Evolutionary conservation across 139 green algal genomes (phyloP), one percentile per base, ranked within the genome.

Genomic region (Tetradesmus lagerheimii): DNA sequence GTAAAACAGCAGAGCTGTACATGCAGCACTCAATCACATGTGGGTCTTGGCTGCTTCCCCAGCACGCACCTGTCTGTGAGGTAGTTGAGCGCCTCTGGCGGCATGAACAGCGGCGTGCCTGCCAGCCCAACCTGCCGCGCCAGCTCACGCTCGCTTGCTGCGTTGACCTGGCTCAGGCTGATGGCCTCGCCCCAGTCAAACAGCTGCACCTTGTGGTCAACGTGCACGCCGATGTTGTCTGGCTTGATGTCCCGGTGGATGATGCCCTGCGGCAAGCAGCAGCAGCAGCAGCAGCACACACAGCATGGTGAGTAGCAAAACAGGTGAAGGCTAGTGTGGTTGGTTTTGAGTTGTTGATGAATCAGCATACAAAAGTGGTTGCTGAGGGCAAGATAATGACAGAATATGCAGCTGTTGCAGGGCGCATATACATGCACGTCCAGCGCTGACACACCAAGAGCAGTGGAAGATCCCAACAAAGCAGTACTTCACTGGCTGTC

Each of bases 241-340:
- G 92, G 92, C 90, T 94, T 94, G 50, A 94, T 91, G 57, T 94
- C 92, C 27, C 92, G 89, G 57, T 94, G 92, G 31, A 94, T 67
- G 39, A 94, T 90, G 43, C 89, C 92, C 89, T 87, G 87, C 74
- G 67, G 67, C 4, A 75, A 15, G 25, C 23, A 16, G n/a, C n/a
- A n/a, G n/a, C n/a, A n/a, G n/a, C n/a, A n/a, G n/a, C n/a, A n/a
- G n/a, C 74, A 80, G 74, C 15, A 87, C 50, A 47, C 16, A 67
- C 20, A 67, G 62, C 11, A n/a, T 29, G 62, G 15, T 4, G 25
- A n/a, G 23, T 5, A 50, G n/a, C 43, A 50, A 50, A 50, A 50
- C 5, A 14, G 43, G 43, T 50, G 43, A 14, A 8, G 4, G 43
- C 8, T 8, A 50, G 43, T 50, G 5, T 50, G 4, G 43, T 50